Evolutionary conservation across 1,284 basidiomycete species (phyloP), one percentile per base, ranked within the genome.

Genomic region (Fistulinella cinereoalba): DNA sequence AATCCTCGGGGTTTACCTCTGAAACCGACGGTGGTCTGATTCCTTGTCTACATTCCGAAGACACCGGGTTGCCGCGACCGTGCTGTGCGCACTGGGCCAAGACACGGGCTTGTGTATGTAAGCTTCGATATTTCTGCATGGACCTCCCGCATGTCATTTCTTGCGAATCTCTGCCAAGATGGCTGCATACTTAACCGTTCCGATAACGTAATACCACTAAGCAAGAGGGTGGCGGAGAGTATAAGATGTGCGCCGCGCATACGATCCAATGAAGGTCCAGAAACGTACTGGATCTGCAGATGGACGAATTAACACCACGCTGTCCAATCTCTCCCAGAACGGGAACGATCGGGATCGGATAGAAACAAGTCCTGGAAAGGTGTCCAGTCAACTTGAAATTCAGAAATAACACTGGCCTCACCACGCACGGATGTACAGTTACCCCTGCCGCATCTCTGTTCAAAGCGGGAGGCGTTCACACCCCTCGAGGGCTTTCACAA

Each of bases 331-430:
- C 18, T 47, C 37, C 22, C 22, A n/a, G 27, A 9, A 28, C 40
- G 15, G 6, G 36, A 19, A 19, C 46, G 57, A 58, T 59, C 60
- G 31, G 41, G 57, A 63, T 60, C 61, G 61, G 32, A 27, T 39
- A 43, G 33, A 46, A 37, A 47, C 28, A 54, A 16, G n/a, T 25
- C 22, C 21, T 42, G 42, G n/a, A n/a, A n/a, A n/a, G n/a, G n/a
- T n/a, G n/a, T n/a, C n/a, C n/a, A n/a, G n/a, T n/a, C n/a, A n/a
- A n/a, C n/a, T n/a, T n/a, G n/a, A n/a, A n/a, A n/a, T n/a, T n/a
- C n/a, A n/a, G n/a, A n/a, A n/a, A n/a, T n/a, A n/a, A n/a, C n/a
- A n/a, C n/a, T n/a, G n/a, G n/a, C n/a, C n/a, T n/a, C n/a, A n/a
- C n/a, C n/a, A n/a, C n/a, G n/a, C n/a, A n/a, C n/a, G n/a, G n/a